Evolutionary conservation across 2,329 filamentous ascomycete genomes (phyloP), one percentile per base, ranked within the genome.

Genomic region (Aspergillus fischeri): DNA sequence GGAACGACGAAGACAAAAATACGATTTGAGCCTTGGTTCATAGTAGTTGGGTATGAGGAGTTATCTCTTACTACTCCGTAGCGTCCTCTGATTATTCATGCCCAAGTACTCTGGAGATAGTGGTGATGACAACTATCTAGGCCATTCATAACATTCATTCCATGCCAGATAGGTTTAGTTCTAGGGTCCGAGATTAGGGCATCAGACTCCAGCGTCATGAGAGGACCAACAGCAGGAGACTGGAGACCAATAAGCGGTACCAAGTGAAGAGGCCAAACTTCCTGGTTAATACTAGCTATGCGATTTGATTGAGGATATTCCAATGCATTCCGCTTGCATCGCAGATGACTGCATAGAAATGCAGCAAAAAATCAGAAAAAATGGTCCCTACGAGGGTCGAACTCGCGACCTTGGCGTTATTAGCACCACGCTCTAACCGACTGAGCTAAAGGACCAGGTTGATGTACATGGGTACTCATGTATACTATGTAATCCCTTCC

Each of bases 381-480:
- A 17, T 38, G 32, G 32, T 38, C 32, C 14, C 32, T 38, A 38
- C 32, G 32, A 38, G 32, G 32, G 32, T 17, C 29, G 29, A 38
- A 38, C 32, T 38, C 32, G 32, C 32, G 32, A 38, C 32, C 32
- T 38, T 38, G 32, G 32, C 14, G 32, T 38, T 38, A 38, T 38
- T 38, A 38, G 32, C 32, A 38, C 32, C 32, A 38, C 32, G 32
- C 32, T 38, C 32, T 38, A 38, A 38, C 32, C 32, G 14, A 38
- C 32, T 38, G 32, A 38, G 14, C 32, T 38, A 38, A 38, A 7
- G 14, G 32, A 38, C 32, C 32, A 17, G 14, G 5, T 38, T 17
- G 14, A 38, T 38, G 32, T 3, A 35, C 3, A 14, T 2, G 0
- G 2, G 3, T 0, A 1, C 0, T 14, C 11, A 6, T 14, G 2